These are phyloP conservation scores for Zygoascus bituminiphila DNA, from an alignment of 805 yeast species.

Conservation along the genomic window DNA sequence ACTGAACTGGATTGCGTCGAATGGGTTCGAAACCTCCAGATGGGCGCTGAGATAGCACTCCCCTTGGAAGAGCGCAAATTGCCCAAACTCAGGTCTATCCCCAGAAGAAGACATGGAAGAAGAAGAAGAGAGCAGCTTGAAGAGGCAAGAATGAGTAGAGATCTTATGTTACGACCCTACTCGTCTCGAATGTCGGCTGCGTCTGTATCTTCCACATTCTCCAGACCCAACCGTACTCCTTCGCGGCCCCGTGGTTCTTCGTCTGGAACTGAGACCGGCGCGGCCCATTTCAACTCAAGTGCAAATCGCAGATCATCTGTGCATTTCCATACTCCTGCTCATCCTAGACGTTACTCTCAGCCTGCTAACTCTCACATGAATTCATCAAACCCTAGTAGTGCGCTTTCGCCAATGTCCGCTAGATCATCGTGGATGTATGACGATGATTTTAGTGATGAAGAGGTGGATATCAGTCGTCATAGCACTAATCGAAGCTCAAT, in stretches of 20 bases:
- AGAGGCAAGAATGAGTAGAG: constrained; percentile 7
- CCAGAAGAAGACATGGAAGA: constrained; percentile 26
- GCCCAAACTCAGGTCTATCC: constrained; percentile 75
- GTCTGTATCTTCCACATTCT: background rate
- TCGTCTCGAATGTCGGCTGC: constrained; percentile 4
- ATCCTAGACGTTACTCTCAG: constrained; percentile 4
- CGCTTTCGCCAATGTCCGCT: background rate
- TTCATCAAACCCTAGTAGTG: background rate
- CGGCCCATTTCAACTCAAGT: background rate
- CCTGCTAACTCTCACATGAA: background rate
- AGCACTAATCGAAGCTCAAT: background rate
- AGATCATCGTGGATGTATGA: constrained; percentile 2
- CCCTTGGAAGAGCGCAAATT: constrained; percentile 64
- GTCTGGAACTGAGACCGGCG: background rate
- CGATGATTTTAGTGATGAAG: constrained; percentile 3
- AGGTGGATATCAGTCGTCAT: background rate
- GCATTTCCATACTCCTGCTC: constrained; percentile 2
- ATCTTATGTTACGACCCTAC: constrained; percentile 6
- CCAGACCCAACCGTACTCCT: background rate
- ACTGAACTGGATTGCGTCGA: constrained; percentile 58
- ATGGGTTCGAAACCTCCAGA: constrained; percentile 67
- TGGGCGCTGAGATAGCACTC: constrained; percentile 72
- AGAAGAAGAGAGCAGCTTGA: constrained; percentile 7
- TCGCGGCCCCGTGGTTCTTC: background rate
- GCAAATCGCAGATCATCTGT: background rate